These are phyloP conservation scores for Jatropha podagrica DNA, from an alignment of 441 rosid species.

Conservation along the genomic window DNA sequence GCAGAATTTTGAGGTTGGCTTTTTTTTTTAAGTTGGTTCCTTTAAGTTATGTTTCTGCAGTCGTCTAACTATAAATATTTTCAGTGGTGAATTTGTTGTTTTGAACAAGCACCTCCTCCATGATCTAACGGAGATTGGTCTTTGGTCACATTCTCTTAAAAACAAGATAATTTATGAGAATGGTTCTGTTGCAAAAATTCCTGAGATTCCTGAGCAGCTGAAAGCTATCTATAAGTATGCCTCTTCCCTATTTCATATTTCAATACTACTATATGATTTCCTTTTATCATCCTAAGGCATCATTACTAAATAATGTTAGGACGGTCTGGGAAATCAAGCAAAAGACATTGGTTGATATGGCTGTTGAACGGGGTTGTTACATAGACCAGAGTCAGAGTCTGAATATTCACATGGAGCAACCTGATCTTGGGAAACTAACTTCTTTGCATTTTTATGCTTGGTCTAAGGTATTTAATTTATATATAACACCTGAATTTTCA, in stretches of 20 bases:
- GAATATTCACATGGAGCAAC: slow-evolving; percentile 80
- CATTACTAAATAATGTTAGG: slow-evolving; percentile 29
- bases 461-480: slow-evolving; percentile 52
- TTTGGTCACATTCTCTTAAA: slow-evolving; percentile 63
- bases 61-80: slow-evolving; percentile 28
- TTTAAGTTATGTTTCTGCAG: slow-evolving; percentile 7
- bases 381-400: slow-evolving; percentile 84
- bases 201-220: slow-evolving; percentile 59
- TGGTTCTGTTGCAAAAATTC: slow-evolving; percentile 59
- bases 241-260: background rate
- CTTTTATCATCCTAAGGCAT: background rate
- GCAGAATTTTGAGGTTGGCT: slow-evolving; percentile 66
- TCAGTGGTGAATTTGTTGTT: slow-evolving; percentile 81
- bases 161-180: slow-evolving; percentile 56
- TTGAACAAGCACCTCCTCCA: slow-evolving; percentile 84
- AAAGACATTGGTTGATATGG: slow-evolving; percentile 72
- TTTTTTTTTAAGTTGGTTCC: background rate
- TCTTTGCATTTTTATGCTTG: slow-evolving; percentile 76
- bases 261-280: background rate
- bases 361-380: slow-evolving; percentile 70
- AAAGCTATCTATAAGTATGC: slow-evolving; percentile 63
- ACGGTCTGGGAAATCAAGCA: slow-evolving; percentile 93
- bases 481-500: background rate
- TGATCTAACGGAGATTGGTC: slow-evolving; percentile 74
- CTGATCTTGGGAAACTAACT: slow-evolving; percentile 68